Evolutionary conservation across 2,329 filamentous ascomycete species (phyloP).

Genomic region (Hypocreales sp.): DNA sequence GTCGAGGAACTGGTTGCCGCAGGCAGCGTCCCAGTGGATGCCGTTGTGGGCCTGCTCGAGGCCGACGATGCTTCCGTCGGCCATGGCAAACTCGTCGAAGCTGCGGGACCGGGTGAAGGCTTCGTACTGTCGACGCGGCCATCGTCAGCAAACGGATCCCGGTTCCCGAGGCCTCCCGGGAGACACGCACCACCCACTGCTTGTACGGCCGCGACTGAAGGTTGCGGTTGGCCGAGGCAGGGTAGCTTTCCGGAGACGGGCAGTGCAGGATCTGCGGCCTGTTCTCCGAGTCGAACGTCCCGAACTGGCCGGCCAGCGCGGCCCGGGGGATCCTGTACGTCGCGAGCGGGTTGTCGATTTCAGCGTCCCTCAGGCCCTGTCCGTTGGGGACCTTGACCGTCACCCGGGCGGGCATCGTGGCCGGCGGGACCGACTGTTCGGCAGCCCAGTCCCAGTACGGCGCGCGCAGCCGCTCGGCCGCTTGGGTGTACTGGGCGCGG

Average conservation of each 20-base stretch:
- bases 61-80: constrained; percentile 19
- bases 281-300: constrained; percentile 13
- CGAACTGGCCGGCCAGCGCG: constrained; percentile 21
- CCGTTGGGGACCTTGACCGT: constrained; percentile 25
- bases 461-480: constrained; percentile 28
- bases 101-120: constrained; percentile 19
- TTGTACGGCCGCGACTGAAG: constrained; percentile 19
- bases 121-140: constrained; percentile 21
- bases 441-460: constrained; percentile 41
- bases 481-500: constrained; percentile 21
- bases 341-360: constrained; percentile 35
- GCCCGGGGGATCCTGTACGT: constrained; percentile 31
- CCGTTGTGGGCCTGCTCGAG: constrained; percentile 27
- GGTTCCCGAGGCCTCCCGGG: too few species aligned
- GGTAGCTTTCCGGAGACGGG: constrained; percentile 20
- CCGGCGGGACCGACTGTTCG: constrained; percentile 24
- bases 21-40: constrained; percentile 24
- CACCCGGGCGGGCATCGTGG: constrained; percentile 18
- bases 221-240: constrained; percentile 19
- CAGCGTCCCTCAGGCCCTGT: constrained; percentile 10
- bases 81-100: constrained; percentile 20
- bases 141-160: too few species aligned
- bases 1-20: constrained; percentile 24
- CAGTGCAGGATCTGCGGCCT: constrained; percentile 24
- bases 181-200: constrained; percentile 25